Evolutionary conservation across 331 rosid genomes (phyloP), one percentile per base, ranked within the genome.

Genomic region (Rhamnella rubrinervis): DNA sequence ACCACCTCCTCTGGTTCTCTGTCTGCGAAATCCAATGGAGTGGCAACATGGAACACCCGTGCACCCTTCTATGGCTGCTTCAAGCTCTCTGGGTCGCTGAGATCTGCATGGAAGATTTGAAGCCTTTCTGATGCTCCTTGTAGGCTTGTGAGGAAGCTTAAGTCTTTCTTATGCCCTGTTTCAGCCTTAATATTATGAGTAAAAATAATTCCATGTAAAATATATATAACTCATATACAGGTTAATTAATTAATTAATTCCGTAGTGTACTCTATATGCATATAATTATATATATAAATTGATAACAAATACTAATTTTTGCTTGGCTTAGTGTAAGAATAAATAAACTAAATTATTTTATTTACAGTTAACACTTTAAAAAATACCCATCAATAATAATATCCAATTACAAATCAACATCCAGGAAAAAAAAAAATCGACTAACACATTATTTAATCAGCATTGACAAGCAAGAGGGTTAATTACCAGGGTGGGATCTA

Each of bases 41-140:
- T 49, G 0, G 92, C 89, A 0, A 83, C 76, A 67, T 83, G 97
- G 74, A 91, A 85, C 15, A 88, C 80, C 9, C 96, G 47, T 14
- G 59, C 91, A 91, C 6, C 97, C 97, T 72, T 85, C 88, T 17
- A 86, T 66, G 75, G 96, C 87, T 11, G 78, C 73, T 7, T 2
- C 31, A 82, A 91, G 51, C 96, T 91, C 51, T 85, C 85, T 0
- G 93, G 90, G 16, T 72, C 51, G 65, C 64, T 71, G 0, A 91
- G 88, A 77, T 91, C 88, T 8, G 96, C 97, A 0, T 41, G 35
- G 88, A 85, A 83, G 17, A 88, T n/a, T 21, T 71, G 40, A 38
- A 91, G 83, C 73, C 41, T 88, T 14, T 80, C 65, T 0, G 85
- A 57, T 61, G 96, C 97, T 25, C 81, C 72, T 0, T 84, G 90